Base-by-base conservation (phyloP, 768 basidiomycete genomes). In the Crepidotus variabilis region DNA sequence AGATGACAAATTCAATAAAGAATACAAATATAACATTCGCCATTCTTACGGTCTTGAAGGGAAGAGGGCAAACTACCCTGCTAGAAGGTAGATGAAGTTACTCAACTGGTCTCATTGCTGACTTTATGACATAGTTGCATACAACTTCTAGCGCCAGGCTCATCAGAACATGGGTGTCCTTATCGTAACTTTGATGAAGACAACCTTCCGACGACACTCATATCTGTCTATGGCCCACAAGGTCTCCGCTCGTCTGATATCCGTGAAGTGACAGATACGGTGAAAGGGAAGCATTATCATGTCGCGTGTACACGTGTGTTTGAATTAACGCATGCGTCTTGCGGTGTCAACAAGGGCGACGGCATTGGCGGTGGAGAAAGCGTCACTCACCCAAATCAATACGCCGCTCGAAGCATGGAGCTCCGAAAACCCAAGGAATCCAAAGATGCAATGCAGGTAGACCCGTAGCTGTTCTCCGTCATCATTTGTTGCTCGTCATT, bases 1-100 rank as follows among this genome's bases (percentile, higher is more conserved):
- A 9, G 96, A 98, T 57, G 94, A 98, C 73, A 88, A 93, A 69
- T 99, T 98, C 73, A 96, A 95, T 77, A 99, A 98, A 68, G 91
- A 97, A 67, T 88, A 98, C 79, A 88, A 85, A 64, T 99, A 99
- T 70, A 99, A 98, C 61, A 94, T 99, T 63, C 87, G 96, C 47
- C 97, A 99, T 69, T 87, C 86, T 4, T 99, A 87, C 65, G 97
- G 97, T 35, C 74, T 97, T 51, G 97, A 98, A 68, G 97, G 97
- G 9, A 92, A 89, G 70, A 84, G 96, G 46, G 90, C 88, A 39
- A 98, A 98, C 66, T 99, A 99, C 69, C 81, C 92, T 1, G 94
- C 97, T 0, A 92, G 88, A 73, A 95, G 83, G 96, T 91, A 57
- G 47, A 77, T 63, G 7, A 43, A 1, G 8, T 35, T 11, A 56